These are phyloP conservation scores for Umbelopsis ramanniana DNA, from an alignment of 192 early-diverging fungal genomes.

Conservation along the genomic window DNA sequence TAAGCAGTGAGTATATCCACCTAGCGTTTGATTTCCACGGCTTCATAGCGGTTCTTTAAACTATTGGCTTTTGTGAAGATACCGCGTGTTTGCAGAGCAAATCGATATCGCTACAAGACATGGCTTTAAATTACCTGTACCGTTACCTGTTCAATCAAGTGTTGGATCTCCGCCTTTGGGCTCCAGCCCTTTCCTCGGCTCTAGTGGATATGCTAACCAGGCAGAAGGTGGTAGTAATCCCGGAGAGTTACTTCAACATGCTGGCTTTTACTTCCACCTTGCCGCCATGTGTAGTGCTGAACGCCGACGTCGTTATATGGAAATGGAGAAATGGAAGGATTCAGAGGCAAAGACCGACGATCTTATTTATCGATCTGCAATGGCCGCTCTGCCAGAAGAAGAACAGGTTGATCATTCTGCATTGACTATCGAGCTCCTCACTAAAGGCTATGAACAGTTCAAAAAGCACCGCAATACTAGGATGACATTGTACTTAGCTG, in stretches of 20 bases:
- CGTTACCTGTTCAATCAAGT: constrained; percentile 22
- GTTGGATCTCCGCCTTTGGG: not conserved
- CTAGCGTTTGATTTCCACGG: not conserved
- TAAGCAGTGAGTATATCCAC: constrained; percentile 62
- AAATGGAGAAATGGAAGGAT: constrained; percentile 34
- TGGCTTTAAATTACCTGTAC: constrained; percentile 70
- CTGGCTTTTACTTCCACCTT: constrained; percentile 82
- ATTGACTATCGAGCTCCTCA: constrained; percentile 81
- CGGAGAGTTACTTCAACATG: constrained; percentile 76
- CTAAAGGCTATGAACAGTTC: constrained; percentile 91
- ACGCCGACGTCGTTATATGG: constrained; percentile 60
- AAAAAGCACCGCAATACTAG: constrained; percentile 72
- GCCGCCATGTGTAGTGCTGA: constrained; percentile 80
- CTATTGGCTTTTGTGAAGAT: constrained; percentile 41
- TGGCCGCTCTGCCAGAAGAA: constrained; percentile 47
- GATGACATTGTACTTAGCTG: constrained; percentile 83
- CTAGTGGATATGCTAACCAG: constrained; percentile 38
- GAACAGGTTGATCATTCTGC: constrained; percentile 65
- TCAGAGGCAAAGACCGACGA: not conserved
- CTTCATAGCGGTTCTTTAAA: not conserved
- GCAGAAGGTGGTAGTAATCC: constrained; percentile 59
- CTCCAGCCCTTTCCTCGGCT: constrained; percentile 15
- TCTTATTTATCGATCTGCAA: not conserved
- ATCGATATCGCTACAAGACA: constrained; percentile 71
- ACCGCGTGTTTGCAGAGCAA: constrained; percentile 78